Evolutionary conservation across 306 rosid genomes (phyloP), one percentile per base, ranked within the genome.

Genomic region (Betula pendula): DNA sequence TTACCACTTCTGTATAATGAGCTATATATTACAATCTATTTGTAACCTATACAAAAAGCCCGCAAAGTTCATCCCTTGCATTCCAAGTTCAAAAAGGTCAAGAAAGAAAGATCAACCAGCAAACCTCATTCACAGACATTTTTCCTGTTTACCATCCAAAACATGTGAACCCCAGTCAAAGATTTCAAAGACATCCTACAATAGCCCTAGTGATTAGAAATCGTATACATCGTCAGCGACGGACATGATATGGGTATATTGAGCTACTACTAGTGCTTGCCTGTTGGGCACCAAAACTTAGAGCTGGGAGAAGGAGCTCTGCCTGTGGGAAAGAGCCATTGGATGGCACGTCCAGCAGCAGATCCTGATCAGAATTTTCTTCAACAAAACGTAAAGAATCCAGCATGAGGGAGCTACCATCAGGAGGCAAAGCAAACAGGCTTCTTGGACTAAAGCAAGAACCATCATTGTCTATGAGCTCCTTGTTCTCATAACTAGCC

Each of bases 221-320:
- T n/a, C 10, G 47, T 65, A 62, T 20, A 76, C 75, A 70, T 74
- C 63, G 81, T 85, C 82, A 92, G 77, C 82, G 85, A 70, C 75
- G 85, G 75, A 60, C 43, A 63, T 80, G 65, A 76, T 87, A 81
- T 42, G 93, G 89, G 84, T 88, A 84, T 55, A 83, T 71, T 29
- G 91, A 89, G 87, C 90, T 89, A 84, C 97, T 91, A 74, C 96
- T 88, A 75, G 92, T 86, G 90, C 99, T 89, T 56, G 97, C 90
- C 82, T 88, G 85, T 55, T 77, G 94, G 72, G 90, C 90, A 71
- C 85, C 92, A 75, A 81, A 86, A 83, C 79, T 85, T 75, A 72
- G 40, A 44, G 85, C 67, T 45, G 96, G 96, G 56, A 67, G 87
- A 68, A 92, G 83, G 22, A 96, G 98, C 84, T 96, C 98, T 67